Percentiles rank a stretch among this genome's conserved stretches.
Evolutionary conservation across 345 rosid genomes (phyloP).

Genomic region (Brassica rapa): DNA sequence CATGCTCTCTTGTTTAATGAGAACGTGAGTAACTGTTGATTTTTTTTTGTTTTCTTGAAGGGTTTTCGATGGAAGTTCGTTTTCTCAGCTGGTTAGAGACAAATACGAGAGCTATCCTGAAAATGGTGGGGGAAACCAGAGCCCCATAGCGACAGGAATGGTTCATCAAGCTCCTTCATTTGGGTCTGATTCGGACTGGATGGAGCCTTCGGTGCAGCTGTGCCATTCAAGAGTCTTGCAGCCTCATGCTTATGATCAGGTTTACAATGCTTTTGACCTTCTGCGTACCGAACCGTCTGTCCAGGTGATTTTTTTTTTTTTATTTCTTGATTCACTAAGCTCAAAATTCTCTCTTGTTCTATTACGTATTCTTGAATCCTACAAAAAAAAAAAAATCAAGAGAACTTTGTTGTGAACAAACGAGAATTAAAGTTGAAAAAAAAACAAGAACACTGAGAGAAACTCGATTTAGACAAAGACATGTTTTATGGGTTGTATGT

Average conservation of each 20-base stretch:
- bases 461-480: too few relatives aligned
- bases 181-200: slow-evolving; percentile 69
- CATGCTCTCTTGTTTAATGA: not conserved
- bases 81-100: slow-evolving; percentile 55
- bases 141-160: slow-evolving; percentile 38
- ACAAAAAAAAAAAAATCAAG: not conserved
- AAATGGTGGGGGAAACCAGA: slow-evolving; percentile 38
- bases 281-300: slow-evolving; percentile 74
- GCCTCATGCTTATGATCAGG: slow-evolving; percentile 53
- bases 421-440: too few relatives aligned
- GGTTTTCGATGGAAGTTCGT: slow-evolving; percentile 56
- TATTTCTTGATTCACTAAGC: slow-evolving; percentile 6
- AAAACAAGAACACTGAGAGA: too few relatives aligned
- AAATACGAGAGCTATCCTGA: slow-evolving; percentile 46
- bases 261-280: slow-evolving; percentile 73
- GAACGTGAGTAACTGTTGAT: not conserved
- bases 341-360: not conserved
- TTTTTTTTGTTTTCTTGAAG: slow-evolving; percentile 41
- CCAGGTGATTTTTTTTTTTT: slow-evolving; percentile 51
- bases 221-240: slow-evolving; percentile 53
- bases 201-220: slow-evolving; percentile 62
- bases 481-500: too few relatives aligned
- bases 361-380: not conserved
- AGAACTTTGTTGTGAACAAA: too few relatives aligned
- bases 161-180: slow-evolving; percentile 46